Base-by-base conservation (phyloP, 164 flowering plant genomes). In the Houttuynia cordata region DNA sequence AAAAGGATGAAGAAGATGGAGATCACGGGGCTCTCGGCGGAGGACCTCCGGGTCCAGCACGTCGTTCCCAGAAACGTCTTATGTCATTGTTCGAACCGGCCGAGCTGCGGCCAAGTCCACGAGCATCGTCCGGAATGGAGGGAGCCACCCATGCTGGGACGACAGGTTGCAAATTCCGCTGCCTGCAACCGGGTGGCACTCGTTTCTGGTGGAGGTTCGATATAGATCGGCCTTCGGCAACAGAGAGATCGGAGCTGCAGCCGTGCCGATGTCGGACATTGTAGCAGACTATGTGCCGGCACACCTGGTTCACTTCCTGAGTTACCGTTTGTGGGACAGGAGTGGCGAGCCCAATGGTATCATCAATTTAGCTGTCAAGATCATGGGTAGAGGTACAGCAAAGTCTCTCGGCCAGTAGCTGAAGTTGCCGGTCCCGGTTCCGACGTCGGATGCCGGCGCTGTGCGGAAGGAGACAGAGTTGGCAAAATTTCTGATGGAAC, bases 231-330 rank as follows among this genome's bases (percentile, higher is more conserved):
- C 17, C 49, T 10, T 14, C 10, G 49, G 49, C 12, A 6, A 42
- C 23, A 56, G 24, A 58, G 12, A 18, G 25, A 51, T 56, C 14
- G 60, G 66, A 23, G 24, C 24, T 10, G 52, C 59, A 4, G 47
- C 12, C 2, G 30, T 63, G 24, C 66, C 60, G 18, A 34, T 45
- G 24, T 54, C 59, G 60, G 66, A 63, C 34, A 18, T 63, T 37
- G 23, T 51, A 1, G 42, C 18, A 8, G 42, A 37, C 7, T 63
- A 63, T 54, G 60, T 63, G 41, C 66, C 66, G 42, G 59, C 59
- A 1, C 42, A 24, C n/a, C 25, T 18, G 19, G 20, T 30, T 17
- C 60, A 63, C 52, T 63, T 63, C 18, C 60, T 63, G 14, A 63
- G 66, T 47, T 63, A 63, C 53, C 53, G 60, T 9, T 45, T 63